A percentile compares a stretch with the other conserved stretches of the same genome.
phyloP scores from a whole-genome alignment of 163 green algal species.

The Scenedesmus sp. region DNA sequence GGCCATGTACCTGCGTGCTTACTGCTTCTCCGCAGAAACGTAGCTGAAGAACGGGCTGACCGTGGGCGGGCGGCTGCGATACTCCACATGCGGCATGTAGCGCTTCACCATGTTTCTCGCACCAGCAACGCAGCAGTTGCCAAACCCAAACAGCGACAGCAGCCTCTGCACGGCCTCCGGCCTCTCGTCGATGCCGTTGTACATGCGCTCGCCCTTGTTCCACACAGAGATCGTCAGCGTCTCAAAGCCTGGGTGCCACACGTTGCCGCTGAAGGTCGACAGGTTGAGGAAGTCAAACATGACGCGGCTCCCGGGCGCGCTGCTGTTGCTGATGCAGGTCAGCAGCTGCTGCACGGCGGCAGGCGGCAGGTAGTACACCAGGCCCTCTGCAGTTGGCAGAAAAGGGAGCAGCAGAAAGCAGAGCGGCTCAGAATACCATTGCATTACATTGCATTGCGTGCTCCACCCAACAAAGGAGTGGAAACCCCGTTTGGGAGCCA shows the following conservation, averaged over 20 bases:
- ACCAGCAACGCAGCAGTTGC: not conserved
- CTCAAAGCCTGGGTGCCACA: conserved; percentile 54
- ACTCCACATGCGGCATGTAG: conserved; percentile 46
- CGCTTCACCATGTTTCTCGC: conserved; percentile 4
- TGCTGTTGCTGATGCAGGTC: conserved; percentile 20
- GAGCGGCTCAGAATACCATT: not conserved
- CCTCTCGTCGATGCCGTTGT: conserved; percentile 47
- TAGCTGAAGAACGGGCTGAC: conserved; percentile 39
- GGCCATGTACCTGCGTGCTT: too few species aligned
- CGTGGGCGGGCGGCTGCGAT: not conserved
- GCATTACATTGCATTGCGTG: too few species aligned
- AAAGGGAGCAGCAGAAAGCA: not conserved
- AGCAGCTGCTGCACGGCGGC: conserved; percentile 43
- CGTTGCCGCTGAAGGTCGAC: conserved; percentile 9
- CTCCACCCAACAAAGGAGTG: too few species aligned
- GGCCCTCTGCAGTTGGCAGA: conserved; percentile 66
- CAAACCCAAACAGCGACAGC: conserved; percentile 53
- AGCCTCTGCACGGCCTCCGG: conserved; percentile 19
- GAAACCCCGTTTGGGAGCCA: too few species aligned
- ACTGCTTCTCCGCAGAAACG: conserved; percentile 17
- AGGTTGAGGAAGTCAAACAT: conserved; percentile 59
- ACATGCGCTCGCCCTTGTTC: conserved; percentile 56
- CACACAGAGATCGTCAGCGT: conserved; percentile 49
- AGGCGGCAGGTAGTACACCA: conserved; percentile 82
- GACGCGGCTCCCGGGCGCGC: conserved; percentile 17